Conservation (phyloP, 169 alveolate genomes). For the Cyclospora cayetanensis region DNA sequence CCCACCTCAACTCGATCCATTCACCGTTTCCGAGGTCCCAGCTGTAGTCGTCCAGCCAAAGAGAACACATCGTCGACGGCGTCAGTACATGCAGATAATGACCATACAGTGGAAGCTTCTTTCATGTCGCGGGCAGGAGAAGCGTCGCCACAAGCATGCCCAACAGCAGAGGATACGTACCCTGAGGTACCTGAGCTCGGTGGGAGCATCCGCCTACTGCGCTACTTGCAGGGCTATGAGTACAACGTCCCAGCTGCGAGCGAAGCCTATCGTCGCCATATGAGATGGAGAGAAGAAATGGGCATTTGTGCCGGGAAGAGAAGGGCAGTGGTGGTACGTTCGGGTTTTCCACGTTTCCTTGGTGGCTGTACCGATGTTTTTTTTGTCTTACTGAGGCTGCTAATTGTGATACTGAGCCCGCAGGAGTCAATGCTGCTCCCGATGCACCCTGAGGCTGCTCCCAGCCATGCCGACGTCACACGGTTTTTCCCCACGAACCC, state of each 20-base stretch:
- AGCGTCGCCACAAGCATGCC: background rate
- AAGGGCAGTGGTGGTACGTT: conserved; percentile 50
- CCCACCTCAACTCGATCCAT: background rate
- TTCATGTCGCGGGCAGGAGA: background rate
- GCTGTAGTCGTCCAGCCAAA: background rate
- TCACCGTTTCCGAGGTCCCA: conserved; percentile 16
- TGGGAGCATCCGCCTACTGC: conserved; percentile 65
- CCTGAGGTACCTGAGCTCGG: conserved; percentile 67
- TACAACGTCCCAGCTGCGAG: conserved; percentile 61
- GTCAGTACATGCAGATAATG: background rate
- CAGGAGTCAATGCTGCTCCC: conserved; percentile 62
- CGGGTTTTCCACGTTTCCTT: background rate
- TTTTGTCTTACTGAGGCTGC: background rate
- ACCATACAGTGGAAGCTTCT: background rate
- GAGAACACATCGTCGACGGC: background rate
- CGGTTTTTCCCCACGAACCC: conserved; percentile 63
- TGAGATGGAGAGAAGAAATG: conserved; percentile 55
- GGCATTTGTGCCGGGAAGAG: conserved; percentile 11
- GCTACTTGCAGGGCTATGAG: conserved; percentile 58
- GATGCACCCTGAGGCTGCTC: conserved; percentile 59
- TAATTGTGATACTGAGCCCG: background rate
- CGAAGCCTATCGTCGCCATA: conserved; percentile 62
- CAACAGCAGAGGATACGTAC: conserved; percentile 9
- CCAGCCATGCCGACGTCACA: conserved; percentile 46
- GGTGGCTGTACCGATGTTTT: background rate